Base-by-base conservation (phyloP, 2,329 filamentous ascomycete species). In the Ophiocordyceps robertsii region DNA sequence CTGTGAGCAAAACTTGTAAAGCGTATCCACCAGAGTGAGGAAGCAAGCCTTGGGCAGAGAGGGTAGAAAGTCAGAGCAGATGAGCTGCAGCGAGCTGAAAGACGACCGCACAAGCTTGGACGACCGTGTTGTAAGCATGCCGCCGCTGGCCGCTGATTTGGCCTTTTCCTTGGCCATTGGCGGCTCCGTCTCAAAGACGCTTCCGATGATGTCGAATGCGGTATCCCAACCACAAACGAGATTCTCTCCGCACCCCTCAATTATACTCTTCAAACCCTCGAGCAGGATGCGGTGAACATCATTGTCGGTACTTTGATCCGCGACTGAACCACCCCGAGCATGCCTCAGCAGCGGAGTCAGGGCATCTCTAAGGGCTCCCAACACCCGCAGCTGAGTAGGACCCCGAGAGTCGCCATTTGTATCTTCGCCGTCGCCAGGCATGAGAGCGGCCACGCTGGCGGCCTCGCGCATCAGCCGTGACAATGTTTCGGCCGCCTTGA, bases 41-140 rank as follows among this genome's bases (percentile, higher is more conserved):
- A 82, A 85, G 65, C 75, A 95, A 40, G 69, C 75, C 57, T 76
- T 78, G 38, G 77, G 84, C 44, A 80, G 72, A 7, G 84, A 79
- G 13, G 80, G 72, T 30, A 98, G 65, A 54, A 98, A 98, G 60
- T 98, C 92, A 0, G 92, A 95, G 59, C 89, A 94, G 38, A 98
- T 83, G 3, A 98, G 76, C 58, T 96, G 87, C 12, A 94, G 68
- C 2, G 89, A 94, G 49, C 78, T 83, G 59, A 98, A 98, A 0
- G 90, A 84, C 14, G 86, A 82, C 47, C 88, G 77, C 41, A 95
- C 84, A 19, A 96, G 73, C 49, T 81, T 82, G 37, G 79, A 72
- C 12, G 88, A 90, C 39, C 72, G 66, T 7, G 74, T 78, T 29
- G 61, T 64, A 2, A 77, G 59, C 1, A 58, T 52, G 2, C 56